Conservation (phyloP, 2,329 filamentous ascomycete species). For the Fusarium dlaminii region DNA sequence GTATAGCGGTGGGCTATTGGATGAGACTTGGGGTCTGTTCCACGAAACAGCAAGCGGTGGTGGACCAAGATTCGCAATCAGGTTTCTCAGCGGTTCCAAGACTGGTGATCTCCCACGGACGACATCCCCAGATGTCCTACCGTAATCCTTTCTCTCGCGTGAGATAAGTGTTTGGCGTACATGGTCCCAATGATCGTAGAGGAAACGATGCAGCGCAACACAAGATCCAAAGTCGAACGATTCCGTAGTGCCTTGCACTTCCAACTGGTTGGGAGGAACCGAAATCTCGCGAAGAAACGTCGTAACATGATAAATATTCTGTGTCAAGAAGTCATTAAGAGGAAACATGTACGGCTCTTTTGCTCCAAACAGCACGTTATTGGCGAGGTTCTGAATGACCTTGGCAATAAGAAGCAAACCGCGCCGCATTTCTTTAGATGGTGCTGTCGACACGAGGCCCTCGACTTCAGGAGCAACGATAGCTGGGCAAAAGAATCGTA, state of each 20-base stretch:
- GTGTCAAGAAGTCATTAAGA: slow-evolving; percentile 73
- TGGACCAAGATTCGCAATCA: slow-evolving; percentile 73
- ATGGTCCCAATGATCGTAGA: slow-evolving; percentile 78
- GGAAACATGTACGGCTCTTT: slow-evolving; percentile 80
- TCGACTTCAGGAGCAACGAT: slow-evolving; percentile 76
- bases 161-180: slow-evolving; percentile 71
- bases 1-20: slow-evolving; percentile 71
- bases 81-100: slow-evolving; percentile 67
- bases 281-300: slow-evolving; percentile 75
- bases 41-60: slow-evolving; percentile 75
- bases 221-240: slow-evolving; percentile 77
- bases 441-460: slow-evolving; percentile 67
- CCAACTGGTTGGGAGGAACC: slow-evolving; percentile 60
- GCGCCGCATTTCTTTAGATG: slow-evolving; percentile 75
- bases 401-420: slow-evolving; percentile 76
- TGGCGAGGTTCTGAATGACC: slow-evolving; percentile 76
- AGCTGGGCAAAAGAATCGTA: slow-evolving; percentile 77
- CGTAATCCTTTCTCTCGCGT: slow-evolving; percentile 65
- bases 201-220: slow-evolving; percentile 72
- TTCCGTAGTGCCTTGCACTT: slow-evolving; percentile 55
- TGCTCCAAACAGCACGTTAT: slow-evolving; percentile 76
- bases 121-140: slow-evolving; percentile 64
- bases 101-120: slow-evolving; percentile 63
- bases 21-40: slow-evolving; percentile 72
- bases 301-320: slow-evolving; percentile 74